phyloP scores from a whole-genome alignment of 2,329 filamentous ascomycete species.

The Paraphoma sp. region DNA sequence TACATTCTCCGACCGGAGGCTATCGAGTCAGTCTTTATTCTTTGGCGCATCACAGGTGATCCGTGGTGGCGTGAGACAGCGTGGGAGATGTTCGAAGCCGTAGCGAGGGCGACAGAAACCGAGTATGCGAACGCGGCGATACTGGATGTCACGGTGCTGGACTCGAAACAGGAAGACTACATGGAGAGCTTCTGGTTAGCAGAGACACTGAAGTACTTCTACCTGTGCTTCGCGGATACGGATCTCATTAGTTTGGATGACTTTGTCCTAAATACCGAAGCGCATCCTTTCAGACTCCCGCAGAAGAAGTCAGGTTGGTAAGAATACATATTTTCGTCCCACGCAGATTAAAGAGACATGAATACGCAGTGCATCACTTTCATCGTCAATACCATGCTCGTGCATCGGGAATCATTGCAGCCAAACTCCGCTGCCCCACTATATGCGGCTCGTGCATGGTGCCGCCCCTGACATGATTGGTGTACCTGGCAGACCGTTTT shows the following conservation, averaged over 20 bases:
- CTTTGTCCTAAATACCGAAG: slow-evolving; percentile 65
- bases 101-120: slow-evolving; percentile 50
- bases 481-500: slow-evolving; percentile 20
- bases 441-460: slow-evolving; percentile 6
- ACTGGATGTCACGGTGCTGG: slow-evolving; percentile 65
- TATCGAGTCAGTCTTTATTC: slow-evolving; percentile 64
- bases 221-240: slow-evolving; percentile 67
- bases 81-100: slow-evolving; percentile 55
- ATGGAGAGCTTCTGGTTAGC: slow-evolving; percentile 82
- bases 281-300: slow-evolving; percentile 55
- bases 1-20: slow-evolving; percentile 61
- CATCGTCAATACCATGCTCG: not conserved
- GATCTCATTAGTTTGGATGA: slow-evolving; percentile 67
- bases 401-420: slow-evolving; percentile 3
- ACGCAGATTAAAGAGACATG: too few relatives aligned
- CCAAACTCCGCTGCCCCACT: slow-evolving; percentile 18
- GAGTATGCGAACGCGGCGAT: slow-evolving; percentile 52
- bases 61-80: slow-evolving; percentile 49
- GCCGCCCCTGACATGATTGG: slow-evolving; percentile 16
- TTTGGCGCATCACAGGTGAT: slow-evolving; percentile 65
- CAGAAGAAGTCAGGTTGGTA: slow-evolving; percentile 17
- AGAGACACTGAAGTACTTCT: slow-evolving; percentile 73
- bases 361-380: too few relatives aligned
- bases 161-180: slow-evolving; percentile 58
- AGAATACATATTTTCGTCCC: too few relatives aligned